A percentile compares a stretch with the other conserved stretches of the same genome.
Evolutionary conservation across 768 basidiomycete genomes (phyloP).

Genomic region (Pleurotus pulmonarius): DNA sequence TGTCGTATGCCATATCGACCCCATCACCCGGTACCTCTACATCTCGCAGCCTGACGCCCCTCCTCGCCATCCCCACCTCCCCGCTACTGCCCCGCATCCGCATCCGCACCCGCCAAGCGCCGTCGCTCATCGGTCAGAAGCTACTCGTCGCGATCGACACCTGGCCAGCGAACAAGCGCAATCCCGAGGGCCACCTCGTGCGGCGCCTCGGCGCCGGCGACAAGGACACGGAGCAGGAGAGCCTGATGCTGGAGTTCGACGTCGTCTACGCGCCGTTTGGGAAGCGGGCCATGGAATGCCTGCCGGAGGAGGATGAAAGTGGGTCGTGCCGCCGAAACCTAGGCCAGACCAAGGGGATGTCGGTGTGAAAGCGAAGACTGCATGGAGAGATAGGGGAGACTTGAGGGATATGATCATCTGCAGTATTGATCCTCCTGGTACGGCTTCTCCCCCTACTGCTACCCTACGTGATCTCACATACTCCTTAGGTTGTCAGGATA

Average conservation of each 20-base stretch:
- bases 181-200: conserved; percentile 97
- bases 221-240: conserved; percentile 96
- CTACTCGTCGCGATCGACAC: conserved; percentile 94
- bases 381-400: conserved; percentile 87
- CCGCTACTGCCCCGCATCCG: conserved; percentile 90
- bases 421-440: conserved; percentile 95
- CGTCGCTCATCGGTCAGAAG: conserved; percentile 84
- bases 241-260: conserved; percentile 88
- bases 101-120: conserved; percentile 91
- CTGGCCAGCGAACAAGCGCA: conserved; percentile 84
- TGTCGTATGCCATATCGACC: conserved; percentile 94
- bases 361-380: conserved; percentile 20
- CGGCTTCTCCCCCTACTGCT: conserved; percentile 6
- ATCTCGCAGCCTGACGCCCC: conserved; percentile 82
- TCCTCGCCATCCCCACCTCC: conserved; percentile 93
- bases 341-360: conserved; percentile 20
- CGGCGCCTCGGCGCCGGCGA: conserved; percentile 88
- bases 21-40: conserved; percentile 74
- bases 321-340: conserved; percentile 84
- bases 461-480: neutral
- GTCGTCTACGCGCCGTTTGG: conserved; percentile 96
- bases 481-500: conserved; percentile 84
- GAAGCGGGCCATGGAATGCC: conserved; percentile 88
- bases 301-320: conserved; percentile 88
- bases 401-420: conserved; percentile 83